A percentile compares a stretch with the other conserved stretches of the same genome.
Evolutionary conservation across 2,329 filamentous ascomycete genomes (phyloP).

Genomic region (Aspergillus sp.): DNA sequence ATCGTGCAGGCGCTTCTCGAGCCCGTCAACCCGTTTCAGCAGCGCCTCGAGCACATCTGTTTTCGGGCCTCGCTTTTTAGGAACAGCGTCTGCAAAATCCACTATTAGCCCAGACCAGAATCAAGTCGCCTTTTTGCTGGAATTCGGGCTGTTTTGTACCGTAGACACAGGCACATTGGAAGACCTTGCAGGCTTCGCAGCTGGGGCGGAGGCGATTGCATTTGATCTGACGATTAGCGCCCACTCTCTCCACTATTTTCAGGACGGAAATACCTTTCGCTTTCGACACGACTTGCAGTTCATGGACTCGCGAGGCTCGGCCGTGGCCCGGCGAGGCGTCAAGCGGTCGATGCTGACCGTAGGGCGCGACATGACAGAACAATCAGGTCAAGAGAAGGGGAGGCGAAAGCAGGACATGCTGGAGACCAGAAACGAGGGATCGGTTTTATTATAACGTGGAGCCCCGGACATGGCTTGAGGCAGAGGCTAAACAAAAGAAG

Average conservation of each 20-base stretch:
- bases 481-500: not conserved
- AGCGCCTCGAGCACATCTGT: slow-evolving; percentile 85
- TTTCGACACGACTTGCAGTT: slow-evolving; percentile 95
- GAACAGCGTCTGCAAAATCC: slow-evolving; percentile 65
- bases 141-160: slow-evolving; percentile 52
- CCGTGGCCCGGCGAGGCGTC: slow-evolving; percentile 67
- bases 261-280: slow-evolving; percentile 67
- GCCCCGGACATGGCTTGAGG: slow-evolving; percentile 7
- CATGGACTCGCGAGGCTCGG: slow-evolving; percentile 84
- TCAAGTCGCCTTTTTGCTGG: not conserved
- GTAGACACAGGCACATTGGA: slow-evolving; percentile 84
- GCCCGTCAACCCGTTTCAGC: slow-evolving; percentile 78
- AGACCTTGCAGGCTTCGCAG: slow-evolving; percentile 86
- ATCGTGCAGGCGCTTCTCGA: slow-evolving; percentile 76
- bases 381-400: too few species aligned
- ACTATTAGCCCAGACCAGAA: not conserved
- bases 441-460: slow-evolving; percentile 9
- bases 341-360: slow-evolving; percentile 80
- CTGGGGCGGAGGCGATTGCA: slow-evolving; percentile 82
- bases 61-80: slow-evolving; percentile 87
- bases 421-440: not conserved
- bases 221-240: slow-evolving; percentile 66
- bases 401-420: too few species aligned
- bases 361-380: slow-evolving; percentile 62
- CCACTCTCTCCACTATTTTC: not conserved